These are phyloP conservation scores for Pythium volutum DNA, from an alignment of 352 stramenopile species.

Conservation along the genomic window DNA sequence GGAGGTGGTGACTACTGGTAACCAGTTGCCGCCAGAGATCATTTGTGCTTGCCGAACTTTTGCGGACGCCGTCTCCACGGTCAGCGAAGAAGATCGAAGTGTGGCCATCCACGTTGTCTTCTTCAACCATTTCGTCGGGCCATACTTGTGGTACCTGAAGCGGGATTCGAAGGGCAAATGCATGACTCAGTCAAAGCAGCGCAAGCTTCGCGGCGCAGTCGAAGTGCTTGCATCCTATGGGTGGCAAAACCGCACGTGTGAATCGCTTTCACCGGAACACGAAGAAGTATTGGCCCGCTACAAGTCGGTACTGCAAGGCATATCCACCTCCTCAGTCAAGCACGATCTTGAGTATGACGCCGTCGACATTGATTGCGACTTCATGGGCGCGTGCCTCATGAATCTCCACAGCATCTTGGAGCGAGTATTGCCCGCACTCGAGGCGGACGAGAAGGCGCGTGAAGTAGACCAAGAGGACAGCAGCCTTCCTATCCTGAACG, in stretches of 20 bases:
- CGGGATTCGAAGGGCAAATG: not conserved
- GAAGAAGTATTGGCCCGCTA: conserved; percentile 1
- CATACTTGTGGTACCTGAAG: conserved; percentile 34
- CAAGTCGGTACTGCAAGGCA: not conserved
- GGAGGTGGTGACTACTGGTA: not conserved
- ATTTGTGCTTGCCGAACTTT: not conserved
- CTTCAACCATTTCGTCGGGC: conserved; percentile 68
- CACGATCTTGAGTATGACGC: not conserved
- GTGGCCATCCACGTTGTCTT: conserved; percentile 59
- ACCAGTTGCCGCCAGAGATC: not conserved
- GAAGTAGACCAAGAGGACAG: conserved; percentile 1
- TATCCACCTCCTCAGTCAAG: not conserved
- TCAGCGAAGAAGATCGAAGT: not conserved
- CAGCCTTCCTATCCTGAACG: not conserved
- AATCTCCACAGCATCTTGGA: conserved; percentile 67
- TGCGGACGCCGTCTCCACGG: not conserved
- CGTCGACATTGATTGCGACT: conserved; percentile 27
- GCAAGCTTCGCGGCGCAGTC: not conserved
- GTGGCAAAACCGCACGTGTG: not conserved
- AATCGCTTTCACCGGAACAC: not conserved
- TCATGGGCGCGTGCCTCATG: conserved; percentile 57
- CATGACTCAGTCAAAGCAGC: not conserved
- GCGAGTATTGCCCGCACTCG: conserved; percentile 29
- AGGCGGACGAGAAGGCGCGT: conserved; percentile 20
- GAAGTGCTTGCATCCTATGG: not conserved